Base-by-base conservation (phyloP, 331 rosid species). In the Rosa hybrid region DNA sequence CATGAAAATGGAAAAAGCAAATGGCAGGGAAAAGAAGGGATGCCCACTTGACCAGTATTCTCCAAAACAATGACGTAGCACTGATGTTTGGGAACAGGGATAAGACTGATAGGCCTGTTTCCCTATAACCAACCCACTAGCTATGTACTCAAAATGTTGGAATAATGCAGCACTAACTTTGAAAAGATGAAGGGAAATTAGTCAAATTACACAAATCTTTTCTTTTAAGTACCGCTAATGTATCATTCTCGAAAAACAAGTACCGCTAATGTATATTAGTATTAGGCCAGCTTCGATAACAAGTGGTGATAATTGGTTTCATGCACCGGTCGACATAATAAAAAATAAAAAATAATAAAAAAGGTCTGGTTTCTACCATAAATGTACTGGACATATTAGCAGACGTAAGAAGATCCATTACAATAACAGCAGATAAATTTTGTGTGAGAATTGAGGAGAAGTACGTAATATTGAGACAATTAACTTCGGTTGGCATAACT, bases 1-100 rank as follows among this genome's bases (percentile, higher is more conserved):
- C 76, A 54, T 62, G 76, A 53, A 78, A 56, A 23, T 39, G 57
- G 74, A 34, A 78, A 68, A n/a, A 41, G 56, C 12, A 3, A 67
- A 50, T 67, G 54, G 75, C 75, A 38, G 68, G 9, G 51, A 68
- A 30, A 67, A 51, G 42, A 12, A 49, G 60, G 17, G 77, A 50
- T 50, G 70, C 68, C 77, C 69, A 41, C 10, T 57, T 6, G 16
- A 6, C 34, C 18, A 51, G 67, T 18, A 53, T 74, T 51, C 21
- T 65, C 65, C 65, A 14, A 68, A 41, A 13, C 14, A 53, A 41
- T 8, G 46, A 53, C 42, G 54, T 41, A 14, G 14, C 12, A 78
- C 8, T 17, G 81, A 17, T 68, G 75, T 53, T 78, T 78, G 68
- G 44, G 6, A 38, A 42, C 50, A 65, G 23, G 6, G 64, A 50